Conservation (phyloP, 805 yeast species). For the Candida hungchunana region DNA sequence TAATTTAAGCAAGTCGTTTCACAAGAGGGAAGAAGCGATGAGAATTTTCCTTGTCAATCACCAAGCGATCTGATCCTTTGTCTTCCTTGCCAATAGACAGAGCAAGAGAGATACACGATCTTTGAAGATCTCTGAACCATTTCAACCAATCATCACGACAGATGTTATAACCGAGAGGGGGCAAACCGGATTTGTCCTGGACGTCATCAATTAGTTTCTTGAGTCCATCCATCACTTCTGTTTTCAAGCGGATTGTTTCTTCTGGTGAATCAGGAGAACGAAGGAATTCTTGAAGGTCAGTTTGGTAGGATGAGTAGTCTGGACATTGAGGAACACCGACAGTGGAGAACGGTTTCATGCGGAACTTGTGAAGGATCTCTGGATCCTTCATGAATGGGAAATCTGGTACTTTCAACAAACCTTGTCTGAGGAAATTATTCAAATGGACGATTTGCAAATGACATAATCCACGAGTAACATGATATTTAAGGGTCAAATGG, state of each 20-base stretch:
- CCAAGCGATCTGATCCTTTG: conserved; percentile 18
- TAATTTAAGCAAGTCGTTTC: conserved; percentile 10
- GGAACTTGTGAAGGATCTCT: conserved; percentile 42
- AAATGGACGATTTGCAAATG: conserved; percentile 33
- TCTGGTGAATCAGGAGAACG: conserved; percentile 2
- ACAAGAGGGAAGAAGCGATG: conserved; percentile 47
- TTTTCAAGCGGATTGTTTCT: conserved; percentile 6
- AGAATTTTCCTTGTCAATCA: conserved; percentile 30
- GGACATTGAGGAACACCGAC: conserved; percentile 77
- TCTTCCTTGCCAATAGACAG: conserved; percentile 13
- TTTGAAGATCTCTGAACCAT: conserved; percentile 29
- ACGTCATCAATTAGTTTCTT: conserved; percentile 15
- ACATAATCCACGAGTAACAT: conserved; percentile 28
- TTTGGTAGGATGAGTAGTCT: conserved; percentile 18
- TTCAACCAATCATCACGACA: conserved; percentile 28
- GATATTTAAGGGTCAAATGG: conserved; percentile 12
- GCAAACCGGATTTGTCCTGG: conserved; percentile 23
- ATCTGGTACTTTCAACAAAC: conserved; percentile 25
- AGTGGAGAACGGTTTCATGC: conserved; percentile 76
- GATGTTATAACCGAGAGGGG: conserved; percentile 20
- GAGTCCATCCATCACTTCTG: conserved; percentile 4
- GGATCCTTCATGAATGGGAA: conserved; percentile 27
- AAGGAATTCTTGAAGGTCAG: conserved; percentile 19
- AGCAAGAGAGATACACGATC: conserved; percentile 29
- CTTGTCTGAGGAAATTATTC: conserved; percentile 24